Evolutionary conservation across 2,329 filamentous ascomycete genomes (phyloP), one percentile per base, ranked within the genome.

Genomic region (Lecanosticta acicola): DNA sequence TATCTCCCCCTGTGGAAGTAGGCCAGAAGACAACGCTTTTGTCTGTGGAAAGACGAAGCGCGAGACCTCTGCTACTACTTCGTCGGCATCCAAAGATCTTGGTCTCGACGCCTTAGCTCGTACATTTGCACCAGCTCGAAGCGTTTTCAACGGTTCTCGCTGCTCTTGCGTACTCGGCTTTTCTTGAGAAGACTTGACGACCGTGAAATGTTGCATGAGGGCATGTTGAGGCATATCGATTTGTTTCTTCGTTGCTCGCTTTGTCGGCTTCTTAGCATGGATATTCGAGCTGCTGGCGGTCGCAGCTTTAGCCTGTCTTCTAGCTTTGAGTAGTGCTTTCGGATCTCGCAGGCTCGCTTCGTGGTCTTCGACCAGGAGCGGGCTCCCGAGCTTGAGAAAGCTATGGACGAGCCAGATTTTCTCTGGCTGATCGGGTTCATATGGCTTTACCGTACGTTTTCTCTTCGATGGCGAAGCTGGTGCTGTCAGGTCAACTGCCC

Each of bases 351-450:
- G 50, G n/a, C 51, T 59, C 17, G 69, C 71, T 56, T 86, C 78
- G 76, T 84, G 90, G 34, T 78, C 77, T 52, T 82, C 73, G 0
- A 86, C 76, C 20, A 77, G 77, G 2, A 81, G 67, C 3, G 84
- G 84, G 44, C 83, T 74, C 0, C 85, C 84, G 2, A 83, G 63
- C 46, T 75, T 79, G 3, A 80, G 77, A 42, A 86, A 72, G 0
- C 76, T 74, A 55, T 83, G 79, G 17, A 84, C 72, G 4, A 90
- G 67, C 86, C 86, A 91, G 8, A 77, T 64, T 52, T 83, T 78
- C 33, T 86, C 79, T 1, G 80, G 70, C 20, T 80, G 74, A 7
- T 73, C 75, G 0, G 87, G 84, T 56, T 89, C 81, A 55, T 84
- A 89, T 1, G 61, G 59, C 61, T 65, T 41, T 60, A 71, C 41